Base-by-base conservation (phyloP, 345 rosid species). In the Conringia planisiliqua region DNA sequence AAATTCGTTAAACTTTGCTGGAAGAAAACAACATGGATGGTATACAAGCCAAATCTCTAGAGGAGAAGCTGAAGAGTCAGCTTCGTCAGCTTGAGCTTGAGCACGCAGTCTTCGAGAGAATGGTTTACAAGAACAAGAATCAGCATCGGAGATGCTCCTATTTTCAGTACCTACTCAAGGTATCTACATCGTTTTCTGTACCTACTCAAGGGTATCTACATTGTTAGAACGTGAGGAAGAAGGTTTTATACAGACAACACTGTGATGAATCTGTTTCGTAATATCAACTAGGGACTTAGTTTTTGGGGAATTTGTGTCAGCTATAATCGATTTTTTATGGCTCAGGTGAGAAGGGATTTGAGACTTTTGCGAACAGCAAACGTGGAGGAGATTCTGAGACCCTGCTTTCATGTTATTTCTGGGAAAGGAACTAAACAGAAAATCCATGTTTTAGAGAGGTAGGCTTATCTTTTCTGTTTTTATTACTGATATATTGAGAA, bases 61-160 rank as follows among this genome's bases (percentile, higher is more conserved):
- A 90, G 65, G 90, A 85, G 81, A 90, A 83, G 75, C 75, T 87
- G 74, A 86, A 79, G 68, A 83, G 86, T 61, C 78, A 82, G 16
- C 59, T 80, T 76, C 56, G 57, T 32, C 89, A 85, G 78, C 89
- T 92, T 39, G 86, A 83, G 40, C 54, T 62, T 38, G 98, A 91
- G 71, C 56, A 72, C 38, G 89, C 82, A 5, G 79, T 91, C 42
- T 88, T 90, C 48, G 96, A 89, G 76, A 89, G 97, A 74, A 82
- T 92, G 42, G 85, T 90, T 63, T 88, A 95, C 83, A 92, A 92
- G 80, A 92, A 90, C 83, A 95, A 94, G 90, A 91, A 89, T 40
- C 98, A 94, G 82, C 99, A 94, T 51, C 79, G 97, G 26, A 86
- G 97, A 73, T 84, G 90, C 84, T 85, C 89, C 24, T 94, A 91